A percentile compares a stretch with the other conserved stretches of the same genome.
phyloP scores from a whole-genome alignment of 768 basidiomycete genomes.

The Lentinula sp. region DNA sequence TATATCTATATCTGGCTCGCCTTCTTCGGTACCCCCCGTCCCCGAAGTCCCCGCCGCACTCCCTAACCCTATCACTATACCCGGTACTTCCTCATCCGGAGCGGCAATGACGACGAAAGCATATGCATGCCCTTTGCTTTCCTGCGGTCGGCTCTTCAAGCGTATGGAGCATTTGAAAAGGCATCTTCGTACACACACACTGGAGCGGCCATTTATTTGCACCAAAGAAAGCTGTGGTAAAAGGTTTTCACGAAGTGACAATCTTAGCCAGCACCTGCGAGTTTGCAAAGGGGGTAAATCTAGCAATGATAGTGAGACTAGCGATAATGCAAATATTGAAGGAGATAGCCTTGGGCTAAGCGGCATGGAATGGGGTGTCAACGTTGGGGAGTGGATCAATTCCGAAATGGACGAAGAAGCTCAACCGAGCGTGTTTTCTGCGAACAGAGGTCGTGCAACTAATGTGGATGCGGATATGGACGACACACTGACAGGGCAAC shows the following conservation, averaged over 20 bases:
- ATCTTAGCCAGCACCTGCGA: conserved; percentile 79
- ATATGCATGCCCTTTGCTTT: conserved; percentile 78
- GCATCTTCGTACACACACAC: conserved; percentile 83
- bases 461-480: neutral
- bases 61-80: neutral
- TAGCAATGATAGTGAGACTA: conserved; percentile 14
- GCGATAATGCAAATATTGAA: neutral
- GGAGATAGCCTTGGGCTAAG: neutral
- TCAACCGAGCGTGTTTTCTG: conserved; percentile 22
- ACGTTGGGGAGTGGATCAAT: conserved; percentile 13
- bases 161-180: conserved; percentile 88
- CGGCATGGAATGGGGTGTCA: conserved; percentile 4
- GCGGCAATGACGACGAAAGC: conserved; percentile 27
- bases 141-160: conserved; percentile 84
- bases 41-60: neutral
- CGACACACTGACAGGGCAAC: neutral
- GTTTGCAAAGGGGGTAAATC: conserved; percentile 52
- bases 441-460: neutral
- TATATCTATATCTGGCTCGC: neutral
- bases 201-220: conserved; percentile 82
- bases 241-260: conserved; percentile 85
- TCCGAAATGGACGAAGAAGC: conserved; percentile 25
- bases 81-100: neutral
- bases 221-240: conserved; percentile 55
- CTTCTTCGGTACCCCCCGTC: neutral